These are phyloP conservation scores for Begonia loranthoides DNA, from an alignment of 306 rosid genomes.

Conservation along the genomic window DNA sequence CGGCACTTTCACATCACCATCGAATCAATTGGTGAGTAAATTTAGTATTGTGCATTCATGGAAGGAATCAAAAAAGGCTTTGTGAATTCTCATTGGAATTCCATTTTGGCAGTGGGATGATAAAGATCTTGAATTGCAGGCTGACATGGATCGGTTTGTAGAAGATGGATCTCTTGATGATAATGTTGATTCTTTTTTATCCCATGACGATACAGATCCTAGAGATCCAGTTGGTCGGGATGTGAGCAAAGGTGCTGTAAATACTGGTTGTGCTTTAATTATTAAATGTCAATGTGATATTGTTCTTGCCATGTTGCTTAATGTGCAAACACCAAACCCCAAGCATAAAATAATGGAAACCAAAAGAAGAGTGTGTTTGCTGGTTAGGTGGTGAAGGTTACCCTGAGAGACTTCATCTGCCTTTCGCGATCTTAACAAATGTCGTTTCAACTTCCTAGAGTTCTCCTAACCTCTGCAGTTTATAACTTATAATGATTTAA, in stretches of 20 bases:
- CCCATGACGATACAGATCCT: slow-evolving; percentile 92
- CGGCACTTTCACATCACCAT: slow-evolving; percentile 81
- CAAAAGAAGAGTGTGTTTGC: too few species aligned
- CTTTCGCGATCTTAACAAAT: too few species aligned
- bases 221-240: slow-evolving; percentile 94
- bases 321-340: too few species aligned
- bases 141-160: slow-evolving; percentile 92
- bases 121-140: slow-evolving; percentile 99
- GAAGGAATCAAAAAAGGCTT: slow-evolving; percentile 47
- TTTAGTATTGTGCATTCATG: slow-evolving; percentile 12
- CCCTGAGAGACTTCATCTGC: too few species aligned
- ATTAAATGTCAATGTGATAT: neutral
- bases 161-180: slow-evolving; percentile 96
- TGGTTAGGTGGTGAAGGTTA: too few species aligned
- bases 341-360: too few species aligned
- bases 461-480: too few species aligned
- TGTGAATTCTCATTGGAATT: slow-evolving; percentile 67
- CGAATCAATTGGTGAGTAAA: slow-evolving; percentile 86
- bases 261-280: slow-evolving; percentile 2
- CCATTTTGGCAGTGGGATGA: slow-evolving; percentile 99
- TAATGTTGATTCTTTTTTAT: slow-evolving; percentile 93
- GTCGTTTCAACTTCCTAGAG: too few species aligned
- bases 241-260: slow-evolving; percentile 84
- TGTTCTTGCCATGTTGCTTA: neutral
- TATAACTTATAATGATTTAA: too few species aligned